phyloP scores from a whole-genome alignment of 208 protist species.

The Lotmaria passim region DNA sequence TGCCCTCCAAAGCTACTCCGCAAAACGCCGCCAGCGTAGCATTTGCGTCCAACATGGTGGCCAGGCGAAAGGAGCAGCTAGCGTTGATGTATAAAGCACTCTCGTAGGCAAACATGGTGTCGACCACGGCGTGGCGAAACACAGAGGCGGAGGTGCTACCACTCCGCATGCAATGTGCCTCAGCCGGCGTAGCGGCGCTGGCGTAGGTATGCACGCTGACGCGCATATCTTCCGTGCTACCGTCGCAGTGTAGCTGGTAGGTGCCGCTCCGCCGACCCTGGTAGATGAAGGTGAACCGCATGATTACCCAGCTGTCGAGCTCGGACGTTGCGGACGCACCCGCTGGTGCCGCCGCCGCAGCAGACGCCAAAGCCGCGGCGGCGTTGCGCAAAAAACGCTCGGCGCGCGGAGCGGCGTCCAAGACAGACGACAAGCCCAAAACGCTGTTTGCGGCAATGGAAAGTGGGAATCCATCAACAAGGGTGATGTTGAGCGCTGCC shows the following conservation, averaged over 20 bases:
- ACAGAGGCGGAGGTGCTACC: background rate
- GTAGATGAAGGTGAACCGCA: slow-evolving; percentile 33
- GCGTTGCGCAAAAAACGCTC: background rate
- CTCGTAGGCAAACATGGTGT: slow-evolving; percentile 4
- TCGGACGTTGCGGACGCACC: too few relatives aligned
- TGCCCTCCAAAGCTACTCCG: slow-evolving; percentile 41
- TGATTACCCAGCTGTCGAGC: slow-evolving; percentile 5
- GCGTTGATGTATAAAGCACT: slow-evolving; percentile 29
- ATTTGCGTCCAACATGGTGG: slow-evolving; percentile 11
- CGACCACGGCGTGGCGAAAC: slow-evolving; percentile 16
- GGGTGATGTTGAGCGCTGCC: slow-evolving; percentile 6
- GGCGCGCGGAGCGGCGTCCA: background rate
- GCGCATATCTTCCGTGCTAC: slow-evolving; percentile 37
- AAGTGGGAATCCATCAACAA: slow-evolving; percentile 11
- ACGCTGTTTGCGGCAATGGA: slow-evolving; percentile 20
- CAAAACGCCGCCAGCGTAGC: slow-evolving; percentile 28
- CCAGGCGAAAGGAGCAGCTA: slow-evolving; percentile 38
- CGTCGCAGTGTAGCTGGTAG: slow-evolving; percentile 48
- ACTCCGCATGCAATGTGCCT: slow-evolving; percentile 5
- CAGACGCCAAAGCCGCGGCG: background rate
- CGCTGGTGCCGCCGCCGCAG: background rate
- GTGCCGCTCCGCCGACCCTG: slow-evolving; percentile 24
- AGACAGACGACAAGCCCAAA: background rate
- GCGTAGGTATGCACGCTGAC: slow-evolving; percentile 3
- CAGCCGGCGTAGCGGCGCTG: background rate